Evolutionary conservation across 129 eudicot species (phyloP), one percentile per base, ranked within the genome.

Genomic region (Helianthus annuus): DNA sequence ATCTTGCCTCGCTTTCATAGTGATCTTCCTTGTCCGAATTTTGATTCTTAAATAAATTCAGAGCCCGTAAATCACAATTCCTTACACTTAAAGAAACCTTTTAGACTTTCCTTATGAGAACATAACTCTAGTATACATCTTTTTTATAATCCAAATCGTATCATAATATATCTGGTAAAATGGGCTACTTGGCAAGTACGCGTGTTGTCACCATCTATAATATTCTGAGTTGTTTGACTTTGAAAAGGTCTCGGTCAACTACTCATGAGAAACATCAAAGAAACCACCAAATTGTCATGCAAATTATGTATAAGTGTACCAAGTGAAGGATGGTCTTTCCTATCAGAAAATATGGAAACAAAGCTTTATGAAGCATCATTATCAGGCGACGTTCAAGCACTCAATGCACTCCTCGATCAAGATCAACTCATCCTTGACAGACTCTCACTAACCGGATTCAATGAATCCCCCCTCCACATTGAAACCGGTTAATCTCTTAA

Each of bases 361-460:
- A 68, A 68, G 62, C 52, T 76, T 39, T 68, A 68, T 16, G 75
- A 76, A 2, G 80, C 80, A 11, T 76, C 80, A 4, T 48, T 76
- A 4, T 68, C 40, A 0, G 80, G 75, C 4, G 48, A 76, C 2
- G 46, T 76, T 7, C 22, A 59, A 27, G 52, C 42, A 51, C 75
- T 76, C 13, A 68, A 76, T 5, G 6, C 63, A 68, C 9, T 76
- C 16, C 75, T 76, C 34, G 64, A 68, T 32, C 19, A 76, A 59
- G 80, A 76, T 39, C 80, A 46, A 3, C 75, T 68, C 68, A 48
- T 76, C 24, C 80, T 76, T 5, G 63, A 76, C 60, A 46, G 69
- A 68, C 55, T 48, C 52, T 17, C 80, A 56, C 80, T 58, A 54
- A 59, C 75, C 61, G 58, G 52, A 56, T 59, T 76, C 75, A 68